Evolutionary conservation across 129 eudicot genomes (phyloP).

Genomic region (Flaveria ramosissima): DNA sequence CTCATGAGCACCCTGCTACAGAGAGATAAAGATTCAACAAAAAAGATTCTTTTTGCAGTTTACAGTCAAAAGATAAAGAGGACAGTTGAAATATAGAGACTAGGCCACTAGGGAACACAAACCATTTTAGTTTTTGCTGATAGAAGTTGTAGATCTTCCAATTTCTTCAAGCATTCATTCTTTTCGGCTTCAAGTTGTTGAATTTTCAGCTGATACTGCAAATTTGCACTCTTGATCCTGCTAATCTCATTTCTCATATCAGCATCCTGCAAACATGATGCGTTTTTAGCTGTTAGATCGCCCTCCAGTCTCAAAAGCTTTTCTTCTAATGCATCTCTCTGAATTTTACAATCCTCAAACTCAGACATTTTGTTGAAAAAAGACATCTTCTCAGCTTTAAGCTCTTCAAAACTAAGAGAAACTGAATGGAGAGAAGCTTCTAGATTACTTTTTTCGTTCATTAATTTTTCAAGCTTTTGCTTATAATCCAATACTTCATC

Average conservation of each 20-base stretch:
- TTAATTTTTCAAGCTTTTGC: slow-evolving; percentile 41
- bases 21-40: background rate
- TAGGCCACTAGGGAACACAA: background rate
- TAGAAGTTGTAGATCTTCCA: slow-evolving; percentile 42
- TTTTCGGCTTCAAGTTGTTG: slow-evolving; percentile 65
- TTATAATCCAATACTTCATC: slow-evolving; percentile 46
- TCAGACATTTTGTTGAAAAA: slow-evolving; percentile 48
- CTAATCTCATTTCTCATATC: slow-evolving; percentile 55
- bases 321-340: slow-evolving; percentile 47
- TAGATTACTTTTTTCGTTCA: slow-evolving; percentile 48
- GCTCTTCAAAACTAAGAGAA: slow-evolving; percentile 45
- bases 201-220: slow-evolving; percentile 56
- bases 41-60: background rate
- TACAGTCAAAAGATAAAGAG: background rate
- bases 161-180: slow-evolving; percentile 54
- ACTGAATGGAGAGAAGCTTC: slow-evolving; percentile 49
- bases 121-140: slow-evolving; percentile 53
- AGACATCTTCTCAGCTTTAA: slow-evolving; percentile 51
- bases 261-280: slow-evolving; percentile 30
- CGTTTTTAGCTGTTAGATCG: slow-evolving; percentile 43
- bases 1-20: slow-evolving; percentile 39
- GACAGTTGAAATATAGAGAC: background rate
- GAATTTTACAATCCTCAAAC: slow-evolving; percentile 56
- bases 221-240: slow-evolving; percentile 51
- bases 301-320: slow-evolving; percentile 53